Evolutionary conservation across 306 rosid species (phyloP).

Genomic region (Spatholobus suberectus): DNA sequence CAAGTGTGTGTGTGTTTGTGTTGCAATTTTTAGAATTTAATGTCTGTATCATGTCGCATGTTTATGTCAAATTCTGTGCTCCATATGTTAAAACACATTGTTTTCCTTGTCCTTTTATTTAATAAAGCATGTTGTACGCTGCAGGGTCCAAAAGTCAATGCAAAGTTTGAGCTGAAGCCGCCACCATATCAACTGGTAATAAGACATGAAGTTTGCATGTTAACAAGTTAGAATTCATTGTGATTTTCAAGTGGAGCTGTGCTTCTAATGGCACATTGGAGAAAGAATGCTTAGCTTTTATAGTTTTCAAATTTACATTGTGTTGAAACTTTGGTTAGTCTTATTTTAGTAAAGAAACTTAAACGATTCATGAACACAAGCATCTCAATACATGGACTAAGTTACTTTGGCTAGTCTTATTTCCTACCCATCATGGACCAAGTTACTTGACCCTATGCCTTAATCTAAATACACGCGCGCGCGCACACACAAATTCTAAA

Average conservation of each 20-base stretch:
- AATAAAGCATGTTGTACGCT: background rate
- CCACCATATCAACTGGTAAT: conserved; percentile 86
- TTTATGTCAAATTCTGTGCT: background rate
- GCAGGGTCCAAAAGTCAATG: conserved; percentile 59
- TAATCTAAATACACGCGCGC: background rate
- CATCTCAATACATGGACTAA: no score
- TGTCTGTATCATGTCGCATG: background rate
- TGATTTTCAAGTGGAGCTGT: background rate
- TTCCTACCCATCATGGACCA: background rate
- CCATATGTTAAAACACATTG: background rate
- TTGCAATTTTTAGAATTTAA: background rate
- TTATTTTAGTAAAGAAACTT: background rate
- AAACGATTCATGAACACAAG: background rate
- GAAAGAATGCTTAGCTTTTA: background rate
- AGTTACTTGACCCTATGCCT: background rate
- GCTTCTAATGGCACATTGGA: conserved; percentile 1
- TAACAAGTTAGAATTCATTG: background rate
- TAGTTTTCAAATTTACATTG: background rate
- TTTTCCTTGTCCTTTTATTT: background rate
- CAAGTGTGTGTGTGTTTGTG: no score
- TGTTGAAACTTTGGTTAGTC: background rate
- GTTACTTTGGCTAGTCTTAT: background rate
- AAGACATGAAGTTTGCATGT: background rate
- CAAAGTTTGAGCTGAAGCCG: conserved; percentile 74
- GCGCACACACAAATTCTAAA: no score